A percentile compares a stretch with the other conserved stretches of the same genome.
These are phyloP conservation scores for Astragalus membranaceus DNA, from an alignment of 306 rosid species.

Conservation along the genomic window DNA sequence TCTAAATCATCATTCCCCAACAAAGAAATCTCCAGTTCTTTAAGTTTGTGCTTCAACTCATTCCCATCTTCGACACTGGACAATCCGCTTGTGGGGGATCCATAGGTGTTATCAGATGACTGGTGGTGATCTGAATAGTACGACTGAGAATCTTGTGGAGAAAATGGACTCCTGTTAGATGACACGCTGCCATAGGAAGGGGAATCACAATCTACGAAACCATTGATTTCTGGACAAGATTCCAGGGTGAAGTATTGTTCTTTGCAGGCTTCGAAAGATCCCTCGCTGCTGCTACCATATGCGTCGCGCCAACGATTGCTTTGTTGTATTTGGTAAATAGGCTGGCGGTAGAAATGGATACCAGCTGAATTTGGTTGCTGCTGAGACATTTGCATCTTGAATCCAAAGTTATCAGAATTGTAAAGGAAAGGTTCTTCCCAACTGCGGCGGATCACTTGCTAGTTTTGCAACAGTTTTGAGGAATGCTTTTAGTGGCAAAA, in stretches of 20 bases:
- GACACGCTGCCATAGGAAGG: slow-evolving; percentile 64
- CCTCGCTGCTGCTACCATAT: slow-evolving; percentile 41
- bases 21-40: slow-evolving; percentile 57
- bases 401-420: neutral
- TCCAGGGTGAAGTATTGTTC: slow-evolving; percentile 60
- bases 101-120: slow-evolving; percentile 50
- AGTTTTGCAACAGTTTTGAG: neutral
- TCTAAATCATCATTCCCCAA: slow-evolving; percentile 58
- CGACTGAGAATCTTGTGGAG: slow-evolving; percentile 66
- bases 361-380: slow-evolving; percentile 32
- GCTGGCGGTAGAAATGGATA: slow-evolving; percentile 45
- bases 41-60: slow-evolving; percentile 52
- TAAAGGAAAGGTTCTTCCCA: neutral
- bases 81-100: slow-evolving; percentile 69
- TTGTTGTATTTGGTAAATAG: slow-evolving; percentile 45
- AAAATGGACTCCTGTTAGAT: slow-evolving; percentile 57
- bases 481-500: neutral
- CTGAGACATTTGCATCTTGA: slow-evolving; percentile 54
- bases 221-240: slow-evolving; percentile 41
- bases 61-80: slow-evolving; percentile 52
- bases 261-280: slow-evolving; percentile 44
- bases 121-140: slow-evolving; percentile 66
- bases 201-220: slow-evolving; percentile 41
- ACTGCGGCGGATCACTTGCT: neutral
- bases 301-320: slow-evolving; percentile 32